Evolutionary conservation across 768 basidiomycete species (phyloP).

Genomic region (Phylloporus rhodoxanthus): DNA sequence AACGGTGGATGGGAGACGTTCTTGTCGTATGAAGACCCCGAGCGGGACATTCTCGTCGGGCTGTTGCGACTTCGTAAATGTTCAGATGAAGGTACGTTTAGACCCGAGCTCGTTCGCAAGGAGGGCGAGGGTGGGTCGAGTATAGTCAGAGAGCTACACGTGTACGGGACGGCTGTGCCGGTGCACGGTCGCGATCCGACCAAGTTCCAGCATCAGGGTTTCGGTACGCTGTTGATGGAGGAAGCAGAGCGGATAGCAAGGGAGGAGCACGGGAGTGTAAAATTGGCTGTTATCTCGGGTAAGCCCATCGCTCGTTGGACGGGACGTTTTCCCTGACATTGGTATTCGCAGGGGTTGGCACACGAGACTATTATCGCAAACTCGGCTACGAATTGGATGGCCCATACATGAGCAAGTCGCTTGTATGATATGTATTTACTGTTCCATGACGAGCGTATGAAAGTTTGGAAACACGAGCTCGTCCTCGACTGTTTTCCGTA

Average conservation of each 20-base stretch:
- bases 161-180: conserved; percentile 96
- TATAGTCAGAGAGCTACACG: conserved; percentile 93
- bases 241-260: conserved; percentile 97
- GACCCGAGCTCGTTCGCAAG: conserved; percentile 77
- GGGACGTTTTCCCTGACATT: not conserved
- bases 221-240: conserved; percentile 97
- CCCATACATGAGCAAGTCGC: conserved; percentile 93
- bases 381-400: conserved; percentile 93
- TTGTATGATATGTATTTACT: conserved; percentile 35
- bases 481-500: conserved; percentile 91
- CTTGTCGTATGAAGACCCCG: conserved; percentile 97
- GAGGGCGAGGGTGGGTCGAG: conserved; percentile 76
- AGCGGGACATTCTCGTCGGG: conserved; percentile 92
- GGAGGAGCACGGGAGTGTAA: conserved; percentile 94
- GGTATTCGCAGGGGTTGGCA: conserved; percentile 73
- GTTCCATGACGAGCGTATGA: conserved; percentile 63
- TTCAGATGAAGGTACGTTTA: conserved; percentile 94
- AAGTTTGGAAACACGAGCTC: conserved; percentile 96
- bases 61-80: conserved; percentile 89
- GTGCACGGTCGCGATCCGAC: conserved; percentile 97
- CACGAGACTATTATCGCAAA: conserved; percentile 93
- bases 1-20: conserved; percentile 99
- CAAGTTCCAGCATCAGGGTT: conserved; percentile 96
- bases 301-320: conserved; percentile 21
- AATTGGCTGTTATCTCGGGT: conserved; percentile 97